phyloP scores from a whole-genome alignment of 352 stramenopile genomes.

The Aphanomyces stellatus region DNA sequence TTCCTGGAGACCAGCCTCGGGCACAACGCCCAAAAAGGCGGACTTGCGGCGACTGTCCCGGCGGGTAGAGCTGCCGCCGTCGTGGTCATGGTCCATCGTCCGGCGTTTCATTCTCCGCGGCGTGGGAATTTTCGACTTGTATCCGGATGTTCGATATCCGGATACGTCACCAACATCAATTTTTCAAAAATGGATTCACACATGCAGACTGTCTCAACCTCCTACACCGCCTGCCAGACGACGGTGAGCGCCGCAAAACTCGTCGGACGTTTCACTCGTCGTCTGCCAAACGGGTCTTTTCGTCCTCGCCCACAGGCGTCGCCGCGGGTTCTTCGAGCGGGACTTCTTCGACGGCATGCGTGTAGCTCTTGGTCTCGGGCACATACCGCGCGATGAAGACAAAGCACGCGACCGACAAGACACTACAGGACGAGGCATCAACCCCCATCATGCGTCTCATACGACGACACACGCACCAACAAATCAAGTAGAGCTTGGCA shows the following conservation, averaged over 20 bases:
- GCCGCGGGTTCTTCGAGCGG: background rate
- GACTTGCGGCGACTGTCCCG: background rate
- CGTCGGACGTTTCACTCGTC: background rate
- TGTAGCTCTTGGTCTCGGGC: constrained; percentile 40
- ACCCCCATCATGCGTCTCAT: too few relatives aligned
- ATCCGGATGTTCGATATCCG: background rate
- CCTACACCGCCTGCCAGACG: background rate
- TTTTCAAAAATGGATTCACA: too few relatives aligned
- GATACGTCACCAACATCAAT: too few relatives aligned
- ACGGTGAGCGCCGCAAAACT: background rate
- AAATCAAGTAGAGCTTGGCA: constrained; percentile 77
- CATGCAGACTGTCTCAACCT: background rate
- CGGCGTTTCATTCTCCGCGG: too few relatives aligned
- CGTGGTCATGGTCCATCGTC: background rate
- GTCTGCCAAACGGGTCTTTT: background rate
- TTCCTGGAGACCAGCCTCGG: background rate
- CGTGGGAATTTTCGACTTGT: too few relatives aligned
- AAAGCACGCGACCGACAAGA: constrained; percentile 30
- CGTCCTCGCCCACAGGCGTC: background rate
- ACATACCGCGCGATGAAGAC: constrained; percentile 45
- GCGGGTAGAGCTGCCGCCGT: background rate
- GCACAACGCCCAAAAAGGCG: background rate
- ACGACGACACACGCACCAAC: constrained; percentile 22
- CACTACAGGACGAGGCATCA: constrained; percentile 18
- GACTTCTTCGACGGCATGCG: background rate